Base-by-base conservation (phyloP, 2,329 filamentous ascomycete species). In the Ophidiomyces ophidiicola region DNA sequence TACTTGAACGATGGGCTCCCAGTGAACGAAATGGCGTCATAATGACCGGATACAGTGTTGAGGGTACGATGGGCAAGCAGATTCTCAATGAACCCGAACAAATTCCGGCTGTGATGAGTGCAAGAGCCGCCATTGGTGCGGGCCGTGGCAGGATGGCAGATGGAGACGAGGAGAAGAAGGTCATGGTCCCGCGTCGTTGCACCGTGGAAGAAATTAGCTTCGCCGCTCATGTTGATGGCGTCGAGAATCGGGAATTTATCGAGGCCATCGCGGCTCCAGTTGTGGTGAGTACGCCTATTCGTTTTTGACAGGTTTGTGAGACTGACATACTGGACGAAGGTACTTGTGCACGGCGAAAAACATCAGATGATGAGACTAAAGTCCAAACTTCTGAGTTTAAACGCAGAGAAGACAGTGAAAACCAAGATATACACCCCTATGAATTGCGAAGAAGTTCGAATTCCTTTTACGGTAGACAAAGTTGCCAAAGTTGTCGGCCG, bases 321-420 rank as follows among this genome's bases (percentile, higher is more conserved):
- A 26, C 44, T 2, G 46, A 33, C 35, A 12, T n/a, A 47, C 39
- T 14, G 19, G 7, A n/a, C 17, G 1, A 44, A 88, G 82, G 94
- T 98, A 44, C 74, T 98, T 21, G 90, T 98, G 2, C 90, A 98
- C 50, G 90, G 90, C 41, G 90, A 98, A 57, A 86, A 90, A 53
- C 85, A 94, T 57, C 94, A 96, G 56, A 96, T 96, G 86, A 94
- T 90, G 72, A 79, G 90, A 39, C 68, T 98, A 19, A 94, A 94
- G 59, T 94, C 87, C 2, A 92, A 94, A 56, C 71, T 98, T 1
- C 74, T 96, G 3, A 88, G 85, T n/a, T 72, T 94, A 25, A 94
- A 94, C 54, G 78, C 81, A 19, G 77, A 78, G 47, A 88, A 88
- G 55, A 69, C 76, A 1, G 68, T 76, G 29, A 90, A 92, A 50